Percentiles rank a stretch among this genome's conserved stretches.
Conservation (phyloP, 768 basidiomycete genomes). For the Mycena amicta region DNA sequence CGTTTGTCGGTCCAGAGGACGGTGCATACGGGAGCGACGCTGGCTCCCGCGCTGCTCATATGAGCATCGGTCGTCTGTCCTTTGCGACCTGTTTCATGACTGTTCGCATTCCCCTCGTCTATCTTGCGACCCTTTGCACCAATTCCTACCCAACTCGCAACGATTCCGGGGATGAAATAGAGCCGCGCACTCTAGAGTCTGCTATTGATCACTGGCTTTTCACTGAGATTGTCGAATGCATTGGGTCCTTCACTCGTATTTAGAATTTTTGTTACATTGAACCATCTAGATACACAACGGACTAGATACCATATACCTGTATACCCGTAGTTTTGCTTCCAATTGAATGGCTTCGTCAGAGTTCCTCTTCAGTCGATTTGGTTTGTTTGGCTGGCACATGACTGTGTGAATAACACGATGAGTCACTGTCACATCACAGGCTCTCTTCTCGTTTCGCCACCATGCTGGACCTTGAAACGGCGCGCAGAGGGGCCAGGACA, state of each 20-base stretch:
- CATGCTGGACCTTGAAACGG: too few relatives aligned
- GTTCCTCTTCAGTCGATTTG: too few relatives aligned
- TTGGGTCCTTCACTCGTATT: not conserved
- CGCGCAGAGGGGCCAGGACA: too few relatives aligned
- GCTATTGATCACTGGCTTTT: slow-evolving; percentile 7
- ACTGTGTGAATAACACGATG: too few relatives aligned
- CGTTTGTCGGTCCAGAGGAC: slow-evolving; percentile 7
- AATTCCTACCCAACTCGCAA: not conserved
- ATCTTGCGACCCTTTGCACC: not conserved
- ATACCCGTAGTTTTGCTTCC: too few relatives aligned
- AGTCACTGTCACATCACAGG: too few relatives aligned
- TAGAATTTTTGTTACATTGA: too few relatives aligned
- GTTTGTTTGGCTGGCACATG: too few relatives aligned
- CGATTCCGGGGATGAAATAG: not conserved
- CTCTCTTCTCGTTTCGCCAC: too few relatives aligned
- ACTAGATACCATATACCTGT: too few relatives aligned
- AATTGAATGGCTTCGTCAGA: too few relatives aligned
- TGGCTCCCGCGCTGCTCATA: not conserved
- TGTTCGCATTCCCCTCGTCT: slow-evolving; percentile 2
- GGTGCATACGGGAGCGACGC: not conserved
- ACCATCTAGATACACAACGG: too few relatives aligned
- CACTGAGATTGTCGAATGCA: not conserved
- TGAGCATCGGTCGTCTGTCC: slow-evolving; percentile 1
- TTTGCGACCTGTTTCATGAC: slow-evolving; percentile 5
- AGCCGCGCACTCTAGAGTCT: slow-evolving; percentile 2